Conservation (phyloP, 768 basidiomycete species). For the Rhizopogon rudus region DNA sequence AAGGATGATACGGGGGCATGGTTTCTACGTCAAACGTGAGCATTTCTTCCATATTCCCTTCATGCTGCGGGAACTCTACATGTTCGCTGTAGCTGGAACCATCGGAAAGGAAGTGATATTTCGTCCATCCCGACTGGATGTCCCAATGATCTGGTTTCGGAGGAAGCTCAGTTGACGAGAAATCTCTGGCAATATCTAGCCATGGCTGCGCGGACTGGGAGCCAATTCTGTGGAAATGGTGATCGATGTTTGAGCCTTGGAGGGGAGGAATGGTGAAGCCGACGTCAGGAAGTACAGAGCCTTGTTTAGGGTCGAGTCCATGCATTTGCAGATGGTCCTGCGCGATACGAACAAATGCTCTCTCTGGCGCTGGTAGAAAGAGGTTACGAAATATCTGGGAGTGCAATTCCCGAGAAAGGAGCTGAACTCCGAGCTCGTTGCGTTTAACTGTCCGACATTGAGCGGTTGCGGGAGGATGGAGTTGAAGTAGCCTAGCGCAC, state of each 20-base stretch:
- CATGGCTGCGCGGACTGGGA: slow-evolving; percentile 67
- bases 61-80: slow-evolving; percentile 61
- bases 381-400: slow-evolving; percentile 74
- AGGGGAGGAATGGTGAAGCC: slow-evolving; percentile 80
- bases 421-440: slow-evolving; percentile 91
- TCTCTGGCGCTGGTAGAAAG: slow-evolving; percentile 57
- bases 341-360: slow-evolving; percentile 67
- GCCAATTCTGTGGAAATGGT: slow-evolving; percentile 88
- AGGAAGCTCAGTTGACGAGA: slow-evolving; percentile 51
- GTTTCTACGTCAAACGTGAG: slow-evolving; percentile 95
- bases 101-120: slow-evolving; percentile 66
- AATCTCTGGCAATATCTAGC: slow-evolving; percentile 58
- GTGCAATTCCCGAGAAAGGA: slow-evolving; percentile 79
- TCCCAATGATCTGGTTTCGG: slow-evolving; percentile 53
- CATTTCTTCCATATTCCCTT: slow-evolving; percentile 62
- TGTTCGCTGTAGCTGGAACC: slow-evolving; percentile 75
- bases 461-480: not conserved
- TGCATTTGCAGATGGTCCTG: slow-evolving; percentile 77
- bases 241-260: slow-evolving; percentile 74
- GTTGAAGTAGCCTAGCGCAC: not conserved
- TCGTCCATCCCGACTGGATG: slow-evolving; percentile 81
- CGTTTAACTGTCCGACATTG: slow-evolving; percentile 45
- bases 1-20: slow-evolving; percentile 76
- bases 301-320: slow-evolving; percentile 73
- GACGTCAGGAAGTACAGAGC: slow-evolving; percentile 75